A percentile compares a stretch with the other conserved stretches of the same genome.
phyloP scores from a whole-genome alignment of 2,329 filamentous ascomycete genomes.

The Anthostomella pinea region DNA sequence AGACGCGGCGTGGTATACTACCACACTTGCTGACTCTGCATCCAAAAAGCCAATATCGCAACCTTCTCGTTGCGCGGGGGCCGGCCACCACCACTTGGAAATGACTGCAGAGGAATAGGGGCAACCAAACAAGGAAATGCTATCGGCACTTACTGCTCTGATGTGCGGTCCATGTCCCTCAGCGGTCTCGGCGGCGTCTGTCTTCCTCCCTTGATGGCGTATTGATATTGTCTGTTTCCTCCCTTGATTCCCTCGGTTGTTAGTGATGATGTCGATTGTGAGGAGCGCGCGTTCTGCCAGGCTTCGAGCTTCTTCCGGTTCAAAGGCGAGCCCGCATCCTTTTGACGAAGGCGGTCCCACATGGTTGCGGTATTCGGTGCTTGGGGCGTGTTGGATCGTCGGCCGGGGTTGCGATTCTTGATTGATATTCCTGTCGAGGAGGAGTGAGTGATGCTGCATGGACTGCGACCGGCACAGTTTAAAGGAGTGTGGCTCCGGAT shows the following conservation, averaged over 20 bases:
- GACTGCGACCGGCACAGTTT: background rate
- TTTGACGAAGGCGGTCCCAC: constrained; percentile 37
- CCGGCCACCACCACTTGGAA: too few relatives aligned
- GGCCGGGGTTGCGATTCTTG: constrained; percentile 10
- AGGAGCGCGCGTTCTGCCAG: constrained; percentile 30
- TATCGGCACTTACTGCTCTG: constrained; percentile 23
- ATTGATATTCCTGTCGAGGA: too few relatives aligned
- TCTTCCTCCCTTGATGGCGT: constrained; percentile 37
- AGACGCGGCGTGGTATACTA: too few relatives aligned
- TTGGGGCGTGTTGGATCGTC: constrained; percentile 19
- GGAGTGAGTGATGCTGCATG: too few relatives aligned
- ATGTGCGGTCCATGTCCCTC: constrained; percentile 28
- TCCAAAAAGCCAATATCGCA: too few relatives aligned
- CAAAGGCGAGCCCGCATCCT: constrained; percentile 20
- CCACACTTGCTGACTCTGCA: too few relatives aligned
- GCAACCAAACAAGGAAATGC: background rate
- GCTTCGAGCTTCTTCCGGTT: constrained; percentile 31
- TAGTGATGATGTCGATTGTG: constrained; percentile 17
- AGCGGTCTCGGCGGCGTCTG: constrained; percentile 31
- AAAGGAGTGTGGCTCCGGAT: background rate
- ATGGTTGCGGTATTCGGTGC: constrained; percentile 23
- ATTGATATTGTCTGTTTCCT: constrained; percentile 35
- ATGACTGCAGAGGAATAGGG: background rate
- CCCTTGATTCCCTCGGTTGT: constrained; percentile 21
- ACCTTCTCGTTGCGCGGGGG: too few relatives aligned